Conservation (phyloP, 1,284 basidiomycete species). For the Cryptococcus jaspeensis region DNA sequence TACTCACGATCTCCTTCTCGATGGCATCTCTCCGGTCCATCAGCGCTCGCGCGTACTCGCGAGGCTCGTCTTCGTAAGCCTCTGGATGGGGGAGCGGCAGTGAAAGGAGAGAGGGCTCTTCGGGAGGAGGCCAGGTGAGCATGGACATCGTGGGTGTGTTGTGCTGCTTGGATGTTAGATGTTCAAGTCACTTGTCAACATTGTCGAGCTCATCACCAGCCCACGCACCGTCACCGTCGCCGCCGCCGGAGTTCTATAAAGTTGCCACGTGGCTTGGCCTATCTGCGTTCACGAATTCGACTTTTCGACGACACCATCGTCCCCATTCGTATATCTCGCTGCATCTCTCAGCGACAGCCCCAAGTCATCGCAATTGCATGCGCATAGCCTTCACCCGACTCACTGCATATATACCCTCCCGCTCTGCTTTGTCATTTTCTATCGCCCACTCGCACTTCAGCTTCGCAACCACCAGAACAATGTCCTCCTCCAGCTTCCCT, state of each 20-base stretch:
- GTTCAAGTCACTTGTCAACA: no score
- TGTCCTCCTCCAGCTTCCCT: slow-evolving; percentile 22
- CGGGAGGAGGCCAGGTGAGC: slow-evolving; percentile 14
- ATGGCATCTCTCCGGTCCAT: slow-evolving; percentile 50
- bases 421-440: neutral
- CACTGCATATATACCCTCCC: neutral
- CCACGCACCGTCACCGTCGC: no score
- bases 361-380: no score
- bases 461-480: neutral
- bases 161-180: no score
- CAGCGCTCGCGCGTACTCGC: slow-evolving; percentile 45
- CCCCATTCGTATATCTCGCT: neutral
- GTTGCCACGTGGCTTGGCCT: neutral
- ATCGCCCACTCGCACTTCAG: neutral
- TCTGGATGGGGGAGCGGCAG: slow-evolving; percentile 43
- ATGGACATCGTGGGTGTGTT: no score
- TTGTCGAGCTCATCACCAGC: no score
- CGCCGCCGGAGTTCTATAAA: neutral
- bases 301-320: neutral
- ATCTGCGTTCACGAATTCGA: neutral
- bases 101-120: slow-evolving; percentile 15
- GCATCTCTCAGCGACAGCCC: neutral
- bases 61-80: slow-evolving; percentile 43
- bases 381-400: neutral
- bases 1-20: slow-evolving; percentile 45